phyloP scores from a whole-genome alignment of 208 protist species.

The Leishmania turanica region DNA sequence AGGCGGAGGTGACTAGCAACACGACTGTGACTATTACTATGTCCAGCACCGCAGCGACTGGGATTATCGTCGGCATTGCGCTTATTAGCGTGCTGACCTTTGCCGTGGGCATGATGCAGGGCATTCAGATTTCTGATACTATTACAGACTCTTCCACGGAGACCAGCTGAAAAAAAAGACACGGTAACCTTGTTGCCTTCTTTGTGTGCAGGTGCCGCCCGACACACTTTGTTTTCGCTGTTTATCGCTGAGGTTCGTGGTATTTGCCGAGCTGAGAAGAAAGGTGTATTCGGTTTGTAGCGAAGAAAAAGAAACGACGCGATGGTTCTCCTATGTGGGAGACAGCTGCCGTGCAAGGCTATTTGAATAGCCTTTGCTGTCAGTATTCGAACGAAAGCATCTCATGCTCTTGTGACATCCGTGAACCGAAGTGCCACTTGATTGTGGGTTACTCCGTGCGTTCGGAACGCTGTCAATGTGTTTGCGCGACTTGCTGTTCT shows the following conservation, averaged over 20 bases:
- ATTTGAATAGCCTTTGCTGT: neutral
- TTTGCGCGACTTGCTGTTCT: neutral
- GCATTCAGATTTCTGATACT: slow-evolving; percentile 75
- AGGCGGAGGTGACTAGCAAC: slow-evolving; percentile 11
- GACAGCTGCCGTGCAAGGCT: neutral
- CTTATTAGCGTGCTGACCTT: slow-evolving; percentile 70
- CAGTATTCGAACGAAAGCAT: neutral
- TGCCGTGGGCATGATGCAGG: slow-evolving; percentile 72
- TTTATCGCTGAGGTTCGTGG: neutral
- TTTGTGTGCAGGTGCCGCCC: neutral
- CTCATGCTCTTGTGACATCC: neutral
- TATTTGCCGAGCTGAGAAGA: neutral
- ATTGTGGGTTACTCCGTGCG: neutral
- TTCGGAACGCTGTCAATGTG: neutral
- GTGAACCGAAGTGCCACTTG: neutral
- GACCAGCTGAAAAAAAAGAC: slow-evolving; percentile 5
- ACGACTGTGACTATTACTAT: slow-evolving; percentile 57
- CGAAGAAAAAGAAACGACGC: neutral
- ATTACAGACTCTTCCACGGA: slow-evolving; percentile 30
- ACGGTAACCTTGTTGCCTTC: neutral
- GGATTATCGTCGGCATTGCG: slow-evolving; percentile 60
- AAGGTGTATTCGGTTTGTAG: neutral
- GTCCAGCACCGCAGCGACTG: slow-evolving; percentile 62
- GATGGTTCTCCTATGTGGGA: neutral
- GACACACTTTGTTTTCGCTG: slow-evolving; percentile 2